Percentiles rank a stretch among this genome's conserved stretches.
phyloP scores from a whole-genome alignment of 2,329 filamentous ascomycete species.

The Ascochyta lentis region DNA sequence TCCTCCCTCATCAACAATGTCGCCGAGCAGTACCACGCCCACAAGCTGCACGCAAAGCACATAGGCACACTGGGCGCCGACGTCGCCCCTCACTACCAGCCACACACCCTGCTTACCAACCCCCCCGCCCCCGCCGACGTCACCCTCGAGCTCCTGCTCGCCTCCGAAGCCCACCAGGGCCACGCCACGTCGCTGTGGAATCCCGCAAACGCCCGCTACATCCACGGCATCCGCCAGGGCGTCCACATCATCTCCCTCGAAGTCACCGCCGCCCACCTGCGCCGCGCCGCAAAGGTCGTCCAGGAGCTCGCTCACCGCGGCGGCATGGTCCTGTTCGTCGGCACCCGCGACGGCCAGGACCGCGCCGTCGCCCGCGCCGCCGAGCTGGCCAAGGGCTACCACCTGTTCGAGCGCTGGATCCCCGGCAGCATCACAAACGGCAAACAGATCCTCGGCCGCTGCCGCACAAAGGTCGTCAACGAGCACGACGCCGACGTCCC shows the following conservation, averaged over 20 bases:
- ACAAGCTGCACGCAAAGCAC: constrained; percentile 51
- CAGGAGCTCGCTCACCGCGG: constrained; percentile 83
- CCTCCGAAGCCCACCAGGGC: constrained; percentile 66
- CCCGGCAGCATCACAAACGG: constrained; percentile 92
- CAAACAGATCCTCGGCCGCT: constrained; percentile 80
- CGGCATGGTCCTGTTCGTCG: constrained; percentile 88
- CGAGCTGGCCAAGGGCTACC: constrained; percentile 76
- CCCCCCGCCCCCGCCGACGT: constrained; percentile 81
- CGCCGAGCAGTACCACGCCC: constrained; percentile 52
- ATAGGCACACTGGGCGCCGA: constrained; percentile 48
- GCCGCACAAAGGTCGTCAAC: constrained; percentile 77
- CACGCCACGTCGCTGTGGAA: constrained; percentile 94
- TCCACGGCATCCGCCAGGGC: constrained; percentile 85
- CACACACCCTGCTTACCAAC: constrained; percentile 69
- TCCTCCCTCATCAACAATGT: constrained; percentile 22
- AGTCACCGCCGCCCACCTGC: constrained; percentile 83
- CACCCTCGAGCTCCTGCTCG: constrained; percentile 81
- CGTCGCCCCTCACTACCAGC: constrained; percentile 64
- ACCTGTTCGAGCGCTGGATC: constrained; percentile 92
- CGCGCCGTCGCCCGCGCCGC: constrained; percentile 82
- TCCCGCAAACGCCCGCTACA: constrained; percentile 90
- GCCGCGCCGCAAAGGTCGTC: constrained; percentile 91
- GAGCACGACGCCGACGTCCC: constrained; percentile 69
- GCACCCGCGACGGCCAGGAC: constrained; percentile 82
- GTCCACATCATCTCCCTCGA: constrained; percentile 95